Conservation (phyloP, 176 grass and related monocot species). For the Eragrostis nindensis region DNA sequence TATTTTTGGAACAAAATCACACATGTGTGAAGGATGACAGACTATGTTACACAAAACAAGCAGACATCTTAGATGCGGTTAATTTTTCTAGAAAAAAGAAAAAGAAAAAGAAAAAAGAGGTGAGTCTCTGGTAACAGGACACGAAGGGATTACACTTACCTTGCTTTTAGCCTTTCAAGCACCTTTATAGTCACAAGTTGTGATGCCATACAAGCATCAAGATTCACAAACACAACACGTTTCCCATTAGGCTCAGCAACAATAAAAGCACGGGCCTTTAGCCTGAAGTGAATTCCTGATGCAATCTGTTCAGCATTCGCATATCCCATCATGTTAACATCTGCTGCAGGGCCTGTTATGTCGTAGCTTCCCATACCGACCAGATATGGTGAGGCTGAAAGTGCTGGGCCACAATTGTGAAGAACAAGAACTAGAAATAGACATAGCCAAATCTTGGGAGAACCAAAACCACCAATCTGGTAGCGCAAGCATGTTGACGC, state of each 20-base stretch:
- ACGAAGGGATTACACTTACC: constrained; percentile 40
- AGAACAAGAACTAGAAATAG: constrained; percentile 61
- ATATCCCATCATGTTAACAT: constrained; percentile 99
- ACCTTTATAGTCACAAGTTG: constrained; percentile 94
- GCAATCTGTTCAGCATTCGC: constrained; percentile 86
- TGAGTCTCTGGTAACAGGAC: constrained; percentile 28
- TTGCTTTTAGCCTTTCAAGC: constrained; percentile 88
- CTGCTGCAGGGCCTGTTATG: constrained; percentile 96
- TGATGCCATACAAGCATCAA: constrained; percentile 98
- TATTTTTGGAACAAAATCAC: not conserved
- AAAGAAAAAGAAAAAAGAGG: constrained; percentile 19
- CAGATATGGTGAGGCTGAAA: constrained; percentile 71
- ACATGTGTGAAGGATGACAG: constrained; percentile 4
- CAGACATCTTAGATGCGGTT: not conserved
- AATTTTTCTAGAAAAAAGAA: no score
- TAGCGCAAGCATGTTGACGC: constrained; percentile 32
- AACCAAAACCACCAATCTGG: constrained; percentile 28
- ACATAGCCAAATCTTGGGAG: constrained; percentile 45
- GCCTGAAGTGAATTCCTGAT: constrained; percentile 91
- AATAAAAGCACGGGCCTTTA: constrained; percentile 93
- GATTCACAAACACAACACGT: constrained; percentile 92
- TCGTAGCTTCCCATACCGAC: constrained; percentile 91
- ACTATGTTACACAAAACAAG: constrained; percentile 4
- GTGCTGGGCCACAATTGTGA: constrained; percentile 47
- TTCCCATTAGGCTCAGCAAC: constrained; percentile 86